Conservation (phyloP, 192 early-diverging fungal species). For the Gorgonomyces haynaldii region DNA sequence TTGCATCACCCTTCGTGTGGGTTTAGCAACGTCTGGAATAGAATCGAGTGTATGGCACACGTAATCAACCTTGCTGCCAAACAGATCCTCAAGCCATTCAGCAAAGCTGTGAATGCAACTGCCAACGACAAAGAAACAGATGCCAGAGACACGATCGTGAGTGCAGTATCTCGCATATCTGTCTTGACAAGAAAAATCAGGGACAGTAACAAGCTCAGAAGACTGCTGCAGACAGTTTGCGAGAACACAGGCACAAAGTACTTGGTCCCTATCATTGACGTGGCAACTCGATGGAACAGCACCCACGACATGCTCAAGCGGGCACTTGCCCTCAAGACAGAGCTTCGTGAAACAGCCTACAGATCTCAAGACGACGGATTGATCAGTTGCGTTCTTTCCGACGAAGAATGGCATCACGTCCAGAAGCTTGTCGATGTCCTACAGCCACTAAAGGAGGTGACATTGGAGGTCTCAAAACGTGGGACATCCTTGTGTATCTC, state of each 20-base stretch:
- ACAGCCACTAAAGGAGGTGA: neutral
- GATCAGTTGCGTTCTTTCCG: neutral
- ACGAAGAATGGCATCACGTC: neutral
- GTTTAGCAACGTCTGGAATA: neutral
- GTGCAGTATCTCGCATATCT: too few species aligned
- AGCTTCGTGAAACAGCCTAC: neutral
- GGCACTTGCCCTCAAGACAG: neutral
- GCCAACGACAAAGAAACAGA: too few species aligned
- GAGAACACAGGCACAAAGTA: neutral
- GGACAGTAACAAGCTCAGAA: neutral
- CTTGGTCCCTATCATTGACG: conserved; percentile 2
- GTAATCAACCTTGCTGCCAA: conserved; percentile 2
- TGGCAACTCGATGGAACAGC: neutral
- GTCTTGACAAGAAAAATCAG: neutral
- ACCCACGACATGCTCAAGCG: neutral
- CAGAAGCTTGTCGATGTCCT: neutral
- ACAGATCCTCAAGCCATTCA: neutral
- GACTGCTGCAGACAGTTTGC: neutral
- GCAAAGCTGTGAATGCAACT: too few species aligned
- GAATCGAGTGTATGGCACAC: conserved; percentile 5
- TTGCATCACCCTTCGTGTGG: neutral
- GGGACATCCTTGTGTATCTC: neutral
- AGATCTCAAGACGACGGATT: neutral
- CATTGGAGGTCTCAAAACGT: neutral
- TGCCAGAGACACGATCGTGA: too few species aligned